Conservation (phyloP, 306 rosid genomes). For the Morella rubra region DNA sequence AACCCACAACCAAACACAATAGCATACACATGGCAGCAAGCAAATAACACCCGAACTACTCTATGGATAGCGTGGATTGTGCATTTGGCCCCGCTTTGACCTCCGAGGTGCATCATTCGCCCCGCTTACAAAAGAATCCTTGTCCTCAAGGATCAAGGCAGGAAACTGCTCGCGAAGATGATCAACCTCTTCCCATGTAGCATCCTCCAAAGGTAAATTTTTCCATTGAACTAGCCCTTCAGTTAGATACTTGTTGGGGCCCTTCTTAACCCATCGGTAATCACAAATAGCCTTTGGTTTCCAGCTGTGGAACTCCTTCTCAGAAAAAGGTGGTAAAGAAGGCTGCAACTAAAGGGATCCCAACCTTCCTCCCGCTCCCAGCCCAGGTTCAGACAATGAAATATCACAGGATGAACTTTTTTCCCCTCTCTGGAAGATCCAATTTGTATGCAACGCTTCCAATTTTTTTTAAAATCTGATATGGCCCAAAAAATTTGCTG, state of each 20-base stretch:
- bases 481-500: not conserved
- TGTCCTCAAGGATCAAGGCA: slow-evolving; percentile 11
- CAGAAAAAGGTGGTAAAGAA: not conserved
- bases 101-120: not conserved
- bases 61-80: no score
- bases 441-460: not conserved
- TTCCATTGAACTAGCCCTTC: not conserved
- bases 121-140: not conserved
- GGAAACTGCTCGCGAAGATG: not conserved
- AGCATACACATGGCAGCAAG: no score
- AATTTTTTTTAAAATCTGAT: not conserved
- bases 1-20: no score
- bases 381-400: slow-evolving; percentile 5
- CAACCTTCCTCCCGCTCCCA: no score
- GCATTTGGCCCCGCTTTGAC: no score
- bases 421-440: not conserved
- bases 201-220: not conserved
- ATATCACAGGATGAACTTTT: not conserved
- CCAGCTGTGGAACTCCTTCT: not conserved
- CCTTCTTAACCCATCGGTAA: not conserved
- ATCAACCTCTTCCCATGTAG: not conserved
- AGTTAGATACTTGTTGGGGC: not conserved
- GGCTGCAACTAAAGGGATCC: no score
- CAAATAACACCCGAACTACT: no score
- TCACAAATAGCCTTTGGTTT: not conserved